These are phyloP conservation scores for Lepidium sativum DNA, from an alignment of 345 rosid genomes.

Conservation along the genomic window DNA sequence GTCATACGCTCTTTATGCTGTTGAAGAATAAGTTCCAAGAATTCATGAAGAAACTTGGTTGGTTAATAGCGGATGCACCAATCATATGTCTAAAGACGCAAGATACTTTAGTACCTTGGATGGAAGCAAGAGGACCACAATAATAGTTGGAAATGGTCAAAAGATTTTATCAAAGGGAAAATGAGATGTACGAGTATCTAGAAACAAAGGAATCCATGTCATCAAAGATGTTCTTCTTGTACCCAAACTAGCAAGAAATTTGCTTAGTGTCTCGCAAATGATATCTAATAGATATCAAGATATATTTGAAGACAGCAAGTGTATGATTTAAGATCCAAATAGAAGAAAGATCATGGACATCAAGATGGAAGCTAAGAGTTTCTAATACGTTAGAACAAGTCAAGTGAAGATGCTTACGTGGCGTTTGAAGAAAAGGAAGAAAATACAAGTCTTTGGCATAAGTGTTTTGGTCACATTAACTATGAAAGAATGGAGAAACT, in stretches of 20 bases:
- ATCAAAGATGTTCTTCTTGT: neutral
- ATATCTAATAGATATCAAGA: neutral
- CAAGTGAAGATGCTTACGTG: too few species aligned
- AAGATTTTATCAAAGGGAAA: neutral
- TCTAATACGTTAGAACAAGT: too few species aligned
- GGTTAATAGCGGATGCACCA: neutral
- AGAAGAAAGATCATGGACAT: too few species aligned
- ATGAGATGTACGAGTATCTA: neutral
- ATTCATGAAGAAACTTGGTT: neutral
- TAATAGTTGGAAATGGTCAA: neutral
- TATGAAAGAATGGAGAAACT: neutral
- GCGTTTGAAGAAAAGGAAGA: too few species aligned
- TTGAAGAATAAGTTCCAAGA: neutral
- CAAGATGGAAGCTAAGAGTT: too few species aligned
- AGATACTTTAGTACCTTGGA: neutral
- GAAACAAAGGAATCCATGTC: neutral
- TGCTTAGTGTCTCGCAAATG: neutral
- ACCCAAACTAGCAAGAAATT: neutral
- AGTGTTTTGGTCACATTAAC: neutral
- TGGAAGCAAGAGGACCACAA: neutral
- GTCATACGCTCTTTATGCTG: neutral
- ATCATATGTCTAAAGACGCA: neutral
- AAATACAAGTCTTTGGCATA: neutral
- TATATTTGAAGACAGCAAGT: neutral
- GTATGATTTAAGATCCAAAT: neutral